Conservation (phyloP, 345 rosid species). For the Zanthoxylum bungeanum region DNA sequence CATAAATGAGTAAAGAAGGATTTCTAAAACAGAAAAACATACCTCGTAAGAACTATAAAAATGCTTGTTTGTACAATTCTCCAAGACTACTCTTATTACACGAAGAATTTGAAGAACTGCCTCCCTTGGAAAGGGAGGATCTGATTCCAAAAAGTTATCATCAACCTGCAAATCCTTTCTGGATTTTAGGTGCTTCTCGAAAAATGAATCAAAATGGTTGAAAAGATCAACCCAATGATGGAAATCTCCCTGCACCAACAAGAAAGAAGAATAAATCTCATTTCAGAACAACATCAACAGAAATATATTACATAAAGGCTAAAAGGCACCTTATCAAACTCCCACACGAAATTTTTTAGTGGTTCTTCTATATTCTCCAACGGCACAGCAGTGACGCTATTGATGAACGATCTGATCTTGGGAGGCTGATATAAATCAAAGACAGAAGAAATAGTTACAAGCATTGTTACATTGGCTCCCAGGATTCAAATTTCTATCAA, state of each 20-base stretch:
- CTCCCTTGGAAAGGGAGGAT: conserved; percentile 80
- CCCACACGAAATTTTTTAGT: conserved; percentile 80
- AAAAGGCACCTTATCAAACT: conserved; percentile 73
- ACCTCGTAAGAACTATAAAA: conserved; percentile 94
- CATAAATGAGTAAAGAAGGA: background rate
- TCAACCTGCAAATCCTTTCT: conserved; percentile 87
- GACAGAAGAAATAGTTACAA: conserved; percentile 13
- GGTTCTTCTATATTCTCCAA: conserved; percentile 80
- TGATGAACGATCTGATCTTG: conserved; percentile 81
- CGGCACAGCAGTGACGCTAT: conserved; percentile 55
- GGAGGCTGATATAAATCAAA: conserved; percentile 63
- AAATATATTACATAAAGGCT: conserved; percentile 4
- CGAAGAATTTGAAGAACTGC: conserved; percentile 91
- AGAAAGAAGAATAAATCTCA: conserved; percentile 10
- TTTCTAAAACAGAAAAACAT: conserved; percentile 18
- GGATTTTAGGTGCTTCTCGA: conserved; percentile 80
- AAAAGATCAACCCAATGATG: conserved; percentile 99
- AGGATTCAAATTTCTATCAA: conserved; percentile 2
- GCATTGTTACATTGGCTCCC: conserved; percentile 1
- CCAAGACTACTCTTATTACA: conserved; percentile 84
- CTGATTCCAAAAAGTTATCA: conserved; percentile 63
- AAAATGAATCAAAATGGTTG: conserved; percentile 86
- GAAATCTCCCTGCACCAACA: conserved; percentile 78
- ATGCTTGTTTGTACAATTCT: conserved; percentile 92
- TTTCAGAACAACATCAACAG: background rate